A percentile compares a stretch with the other conserved stretches of the same genome.
Conservation (phyloP, 2,329 filamentous ascomycete genomes). For the Hypoxylon sp. region DNA sequence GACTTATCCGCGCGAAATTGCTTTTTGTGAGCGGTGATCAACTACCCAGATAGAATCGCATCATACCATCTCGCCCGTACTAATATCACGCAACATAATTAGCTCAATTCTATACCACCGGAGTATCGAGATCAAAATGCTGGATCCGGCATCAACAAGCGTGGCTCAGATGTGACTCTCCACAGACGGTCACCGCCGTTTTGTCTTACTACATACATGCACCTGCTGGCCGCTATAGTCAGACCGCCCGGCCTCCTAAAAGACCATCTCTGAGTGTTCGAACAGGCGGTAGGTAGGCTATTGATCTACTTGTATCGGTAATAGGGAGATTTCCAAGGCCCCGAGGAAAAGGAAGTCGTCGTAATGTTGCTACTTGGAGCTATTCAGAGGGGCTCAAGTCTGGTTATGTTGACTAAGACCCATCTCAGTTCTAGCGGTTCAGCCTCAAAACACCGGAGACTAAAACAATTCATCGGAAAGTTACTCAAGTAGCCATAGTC, state of each 20-base stretch:
- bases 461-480: neutral
- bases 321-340: neutral
- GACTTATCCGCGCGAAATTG: neutral
- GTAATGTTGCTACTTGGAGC: neutral
- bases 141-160: neutral
- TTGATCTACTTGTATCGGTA: neutral
- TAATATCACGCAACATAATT: neutral
- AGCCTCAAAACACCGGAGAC: neutral
- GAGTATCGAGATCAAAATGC: neutral
- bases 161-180: neutral
- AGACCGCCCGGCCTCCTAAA: neutral
- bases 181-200: neutral
- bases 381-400: neutral
- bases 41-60: neutral
- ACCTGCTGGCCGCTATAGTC: conserved; percentile 1
- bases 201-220: conserved; percentile 1
- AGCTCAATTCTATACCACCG: neutral
- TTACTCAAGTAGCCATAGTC: too few species aligned
- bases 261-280: neutral
- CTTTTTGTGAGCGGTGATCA: neutral
- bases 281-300: neutral
- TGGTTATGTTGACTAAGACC: neutral
- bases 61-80: neutral
- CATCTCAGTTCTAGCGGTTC: neutral
- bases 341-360: neutral